Base-by-base conservation (phyloP, 2,329 filamentous ascomycete species). In the Aurifilum marmelostoma region DNA sequence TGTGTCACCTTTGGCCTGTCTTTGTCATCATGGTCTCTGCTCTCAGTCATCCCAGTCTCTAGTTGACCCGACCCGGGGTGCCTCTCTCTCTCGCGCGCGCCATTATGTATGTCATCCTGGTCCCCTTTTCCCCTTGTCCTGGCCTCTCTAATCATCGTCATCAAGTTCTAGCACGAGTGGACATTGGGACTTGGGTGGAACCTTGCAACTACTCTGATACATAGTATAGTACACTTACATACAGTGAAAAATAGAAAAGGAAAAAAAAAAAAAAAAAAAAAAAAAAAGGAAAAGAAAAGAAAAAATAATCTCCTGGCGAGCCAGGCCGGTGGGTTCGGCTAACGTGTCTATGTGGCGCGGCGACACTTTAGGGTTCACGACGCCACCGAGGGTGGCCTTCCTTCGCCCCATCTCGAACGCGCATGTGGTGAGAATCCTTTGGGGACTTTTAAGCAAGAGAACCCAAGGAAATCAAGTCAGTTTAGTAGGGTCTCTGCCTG, bases 371-470 rank as follows among this genome's bases (percentile, higher is more conserved):
- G 24, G 18, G 24, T 29, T 32, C 37, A 63, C 24, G 18, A 29
- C 41, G 24, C n/a, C 18, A 11, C 14, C 18, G n/a, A n/a, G 24
- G 60, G 60, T 32, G 27, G 61, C 18, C 39, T 63, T 63, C 61
- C 61, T 63, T 63, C 39, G 61, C 61, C 61, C 61, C 61, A 34
- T 24, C 8, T 34, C 34, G 12, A 39, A 32, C 32, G 18, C 39
- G 59, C n/a, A 43, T 62, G 32, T 62, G 59, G n/a, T 62, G 59
- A 41, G 59, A 62, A 62, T 62, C 59, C 59, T 41, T 62, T 37
- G 29, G 59, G n/a, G 21, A 24, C 34, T 37, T 37, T 27, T 41
- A 27, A n/a, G 21, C n/a, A 41, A 8, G 2, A 41, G 16, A n/a
- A n/a, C n/a, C n/a, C 34, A 34, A 34, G 3, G 18, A n/a, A 7